phyloP scores from a whole-genome alignment of 176 grass and related monocot species.

The Oryza punctata region DNA sequence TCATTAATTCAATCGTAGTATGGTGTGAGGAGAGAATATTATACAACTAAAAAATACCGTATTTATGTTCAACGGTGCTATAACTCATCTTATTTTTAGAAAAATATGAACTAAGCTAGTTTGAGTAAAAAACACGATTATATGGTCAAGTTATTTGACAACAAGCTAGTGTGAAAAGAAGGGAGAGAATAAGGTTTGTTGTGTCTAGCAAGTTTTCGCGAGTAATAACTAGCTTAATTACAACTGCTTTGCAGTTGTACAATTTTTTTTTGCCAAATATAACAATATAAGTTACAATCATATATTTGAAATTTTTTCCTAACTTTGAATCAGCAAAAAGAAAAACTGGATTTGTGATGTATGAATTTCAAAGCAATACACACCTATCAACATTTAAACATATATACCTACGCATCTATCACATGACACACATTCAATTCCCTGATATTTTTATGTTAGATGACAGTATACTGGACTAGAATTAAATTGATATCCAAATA shows the following conservation, averaged over 20 bases:
- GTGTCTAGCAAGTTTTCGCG: no score
- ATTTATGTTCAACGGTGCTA: no score
- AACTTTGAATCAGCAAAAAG: not conserved
- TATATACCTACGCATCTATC: not conserved
- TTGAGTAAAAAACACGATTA: not conserved
- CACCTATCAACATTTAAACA: not conserved
- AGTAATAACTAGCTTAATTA: not conserved
- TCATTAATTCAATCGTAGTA: no score
- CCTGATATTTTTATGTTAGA: not conserved
- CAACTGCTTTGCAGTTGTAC: not conserved
- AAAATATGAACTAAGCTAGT: not conserved
- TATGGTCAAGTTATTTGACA: not conserved
- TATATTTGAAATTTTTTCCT: not conserved
- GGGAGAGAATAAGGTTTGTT: not conserved
- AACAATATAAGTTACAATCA: not conserved
- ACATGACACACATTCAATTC: not conserved
- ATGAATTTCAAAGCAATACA: not conserved
- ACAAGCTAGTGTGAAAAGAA: not conserved
- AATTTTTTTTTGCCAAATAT: not conserved
- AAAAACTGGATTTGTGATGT: not conserved
- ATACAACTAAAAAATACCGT: no score
- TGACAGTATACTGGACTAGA: not conserved
- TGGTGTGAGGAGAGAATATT: no score
- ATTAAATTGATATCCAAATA: slow-evolving; percentile 7
- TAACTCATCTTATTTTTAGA: not conserved